Evolutionary conservation across 345 rosid species (phyloP).

Genomic region (Noccaea caerulescens): DNA sequence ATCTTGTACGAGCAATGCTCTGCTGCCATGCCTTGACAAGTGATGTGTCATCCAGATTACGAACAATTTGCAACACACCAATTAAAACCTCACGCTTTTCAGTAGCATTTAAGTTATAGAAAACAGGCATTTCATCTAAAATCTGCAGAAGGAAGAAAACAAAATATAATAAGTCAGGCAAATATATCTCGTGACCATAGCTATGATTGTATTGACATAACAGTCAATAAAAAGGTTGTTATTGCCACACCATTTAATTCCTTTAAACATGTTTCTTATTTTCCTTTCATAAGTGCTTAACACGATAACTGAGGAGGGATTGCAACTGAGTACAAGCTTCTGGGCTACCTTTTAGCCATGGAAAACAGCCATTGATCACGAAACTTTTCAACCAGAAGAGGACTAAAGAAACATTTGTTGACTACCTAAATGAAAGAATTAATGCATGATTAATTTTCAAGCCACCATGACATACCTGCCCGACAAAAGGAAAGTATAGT

Average conservation of each 20-base stretch:
- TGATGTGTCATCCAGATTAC: slow-evolving; percentile 92
- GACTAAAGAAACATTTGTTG: slow-evolving; percentile 6
- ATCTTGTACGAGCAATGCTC: slow-evolving; percentile 95
- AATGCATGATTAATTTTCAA: not conserved
- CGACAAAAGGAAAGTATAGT: slow-evolving; percentile 89
- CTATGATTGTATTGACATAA: slow-evolving; percentile 10
- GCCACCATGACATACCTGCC: slow-evolving; percentile 63
- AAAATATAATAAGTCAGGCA: slow-evolving; percentile 30
- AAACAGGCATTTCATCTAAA: slow-evolving; percentile 99
- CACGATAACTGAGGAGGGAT: slow-evolving; percentile 14
- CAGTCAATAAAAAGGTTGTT: slow-evolving; percentile 20
- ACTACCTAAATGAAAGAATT: slow-evolving; percentile 24
- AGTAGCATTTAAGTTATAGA: slow-evolving; percentile 88
- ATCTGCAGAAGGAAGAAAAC: slow-evolving; percentile 65
- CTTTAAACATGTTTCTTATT: slow-evolving; percentile 10
- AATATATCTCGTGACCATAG: slow-evolving; percentile 14
- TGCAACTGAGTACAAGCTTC: slow-evolving; percentile 23
- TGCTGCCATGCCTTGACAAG: slow-evolving; percentile 98
- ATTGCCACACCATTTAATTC: slow-evolving; percentile 11
- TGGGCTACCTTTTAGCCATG: slow-evolving; percentile 10
- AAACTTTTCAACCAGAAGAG: slow-evolving; percentile 1
- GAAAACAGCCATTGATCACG: slow-evolving; percentile 16
- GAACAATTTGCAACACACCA: slow-evolving; percentile 86
- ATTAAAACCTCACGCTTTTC: slow-evolving; percentile 98
- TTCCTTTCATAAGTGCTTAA: slow-evolving; percentile 15